Evolutionary conservation across 2,329 filamentous ascomycete genomes (phyloP).

Genomic region (Magnaporthiopsis rhizophila): DNA sequence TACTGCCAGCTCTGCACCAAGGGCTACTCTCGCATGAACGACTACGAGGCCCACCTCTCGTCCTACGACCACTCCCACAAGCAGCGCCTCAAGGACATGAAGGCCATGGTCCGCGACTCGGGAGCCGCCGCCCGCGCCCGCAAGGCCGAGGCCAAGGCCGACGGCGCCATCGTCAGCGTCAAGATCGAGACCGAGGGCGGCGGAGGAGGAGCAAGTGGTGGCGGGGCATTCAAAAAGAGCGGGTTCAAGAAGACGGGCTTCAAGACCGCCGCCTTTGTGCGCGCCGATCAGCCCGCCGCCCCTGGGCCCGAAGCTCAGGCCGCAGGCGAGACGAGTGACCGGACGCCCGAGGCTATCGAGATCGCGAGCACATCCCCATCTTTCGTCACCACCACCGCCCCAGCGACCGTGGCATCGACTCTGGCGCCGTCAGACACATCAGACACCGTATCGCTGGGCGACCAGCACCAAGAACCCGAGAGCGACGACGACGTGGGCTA

Average conservation of each 20-base stretch:
- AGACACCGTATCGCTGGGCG: neutral
- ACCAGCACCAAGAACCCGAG: constrained; percentile 26
- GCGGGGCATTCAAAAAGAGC: constrained; percentile 52
- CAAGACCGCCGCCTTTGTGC: constrained; percentile 61
- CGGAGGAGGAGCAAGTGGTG: constrained; percentile 23
- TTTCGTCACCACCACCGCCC: neutral
- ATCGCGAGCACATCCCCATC: constrained; percentile 23
- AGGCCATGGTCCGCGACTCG: constrained; percentile 69
- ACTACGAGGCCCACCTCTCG: constrained; percentile 89
- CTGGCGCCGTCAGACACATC: constrained; percentile 11
- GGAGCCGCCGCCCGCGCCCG: constrained; percentile 55
- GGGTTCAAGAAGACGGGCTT: constrained; percentile 79
- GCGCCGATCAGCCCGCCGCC: constrained; percentile 34
- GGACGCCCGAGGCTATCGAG: constrained; percentile 9
- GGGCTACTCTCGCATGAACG: constrained; percentile 89
- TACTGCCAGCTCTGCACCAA: constrained; percentile 86
- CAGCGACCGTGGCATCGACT: neutral
- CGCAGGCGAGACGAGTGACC: too few relatives aligned
- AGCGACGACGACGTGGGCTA: constrained; percentile 66
- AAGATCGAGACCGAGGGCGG: constrained; percentile 41
- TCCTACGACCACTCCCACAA: constrained; percentile 96
- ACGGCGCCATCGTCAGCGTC: constrained; percentile 61
- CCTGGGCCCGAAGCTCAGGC: constrained; percentile 19
- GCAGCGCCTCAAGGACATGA: constrained; percentile 83
- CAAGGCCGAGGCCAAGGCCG: constrained; percentile 63